A percentile compares a stretch with the other conserved stretches of the same genome.
These are phyloP conservation scores for Fraxinus velutina DNA, from an alignment of 305 asterid genomes.

Conservation along the genomic window DNA sequence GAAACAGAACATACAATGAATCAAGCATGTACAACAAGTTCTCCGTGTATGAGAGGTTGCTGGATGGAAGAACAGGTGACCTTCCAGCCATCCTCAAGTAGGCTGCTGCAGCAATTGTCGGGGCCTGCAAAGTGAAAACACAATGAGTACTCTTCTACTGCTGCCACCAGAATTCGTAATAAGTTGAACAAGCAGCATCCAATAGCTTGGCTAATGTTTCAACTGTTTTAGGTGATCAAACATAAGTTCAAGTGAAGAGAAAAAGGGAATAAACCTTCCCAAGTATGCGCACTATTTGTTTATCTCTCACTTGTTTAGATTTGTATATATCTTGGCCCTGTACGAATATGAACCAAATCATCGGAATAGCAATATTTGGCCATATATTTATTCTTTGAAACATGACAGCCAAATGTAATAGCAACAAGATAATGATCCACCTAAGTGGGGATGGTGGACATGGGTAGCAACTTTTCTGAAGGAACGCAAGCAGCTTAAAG, in stretches of 20 bases:
- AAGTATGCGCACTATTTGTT: constrained; percentile 88
- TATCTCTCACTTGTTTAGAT: constrained; percentile 88
- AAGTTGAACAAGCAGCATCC: neutral
- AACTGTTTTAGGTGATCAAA: neutral
- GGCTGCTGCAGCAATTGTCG: constrained; percentile 95
- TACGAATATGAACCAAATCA: constrained; percentile 8
- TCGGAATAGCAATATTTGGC: neutral
- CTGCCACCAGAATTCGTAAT: constrained; percentile 1
- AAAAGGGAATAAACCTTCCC: constrained; percentile 56
- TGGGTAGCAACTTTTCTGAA: neutral
- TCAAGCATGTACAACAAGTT: constrained; percentile 93
- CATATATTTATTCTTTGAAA: neutral
- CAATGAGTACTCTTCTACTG: constrained; percentile 18
- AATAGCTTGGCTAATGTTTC: neutral
- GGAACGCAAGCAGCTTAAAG: constrained; percentile 19
- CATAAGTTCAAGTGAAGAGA: neutral
- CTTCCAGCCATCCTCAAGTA: constrained; percentile 93
- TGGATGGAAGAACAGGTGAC: constrained; percentile 92
- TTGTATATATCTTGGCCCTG: constrained; percentile 91
- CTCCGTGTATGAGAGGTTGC: constrained; percentile 69
- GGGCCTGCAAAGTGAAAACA: constrained; percentile 53
- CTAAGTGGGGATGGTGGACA: neutral
- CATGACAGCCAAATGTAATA: neutral
- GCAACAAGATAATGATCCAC: constrained; percentile 11
- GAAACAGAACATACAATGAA: constrained; percentile 59